Evolutionary conservation across 805 yeast genomes (phyloP).

Genomic region (Candida nonsorbophila): DNA sequence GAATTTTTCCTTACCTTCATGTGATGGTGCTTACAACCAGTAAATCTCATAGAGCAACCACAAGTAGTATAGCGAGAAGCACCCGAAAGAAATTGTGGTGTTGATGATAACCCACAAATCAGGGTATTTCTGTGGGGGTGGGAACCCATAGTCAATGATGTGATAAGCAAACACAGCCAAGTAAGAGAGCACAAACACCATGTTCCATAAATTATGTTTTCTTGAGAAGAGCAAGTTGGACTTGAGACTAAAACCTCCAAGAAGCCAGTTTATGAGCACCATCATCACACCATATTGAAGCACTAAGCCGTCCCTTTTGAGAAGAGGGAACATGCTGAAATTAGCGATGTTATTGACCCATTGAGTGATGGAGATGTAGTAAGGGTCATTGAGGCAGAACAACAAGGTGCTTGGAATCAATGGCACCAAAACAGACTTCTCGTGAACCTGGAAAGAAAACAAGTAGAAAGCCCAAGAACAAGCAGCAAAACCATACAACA

Average conservation of each 20-base stretch:
- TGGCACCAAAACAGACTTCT: constrained; percentile 85
- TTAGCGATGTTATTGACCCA: constrained; percentile 86
- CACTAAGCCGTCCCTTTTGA: constrained; percentile 66
- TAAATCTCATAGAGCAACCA: constrained; percentile 62
- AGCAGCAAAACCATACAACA: constrained; percentile 68
- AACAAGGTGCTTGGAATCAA: constrained; percentile 77
- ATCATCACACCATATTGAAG: constrained; percentile 67
- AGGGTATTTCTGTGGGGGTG: constrained; percentile 62
- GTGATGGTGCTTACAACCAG: constrained; percentile 11
- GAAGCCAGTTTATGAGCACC: constrained; percentile 43
- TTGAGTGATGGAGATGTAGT: constrained; percentile 64
- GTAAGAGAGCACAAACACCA: constrained; percentile 22
- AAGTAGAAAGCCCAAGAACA: constrained; percentile 84
- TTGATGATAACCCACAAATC: constrained; percentile 85
- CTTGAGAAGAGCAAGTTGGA: constrained; percentile 18
- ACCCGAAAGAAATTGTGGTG: constrained; percentile 65
- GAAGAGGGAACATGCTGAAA: constrained; percentile 84
- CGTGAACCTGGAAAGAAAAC: constrained; percentile 95
- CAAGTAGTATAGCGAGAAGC: constrained; percentile 72
- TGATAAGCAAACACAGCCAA: constrained; percentile 48
- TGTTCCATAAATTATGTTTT: constrained; percentile 18
- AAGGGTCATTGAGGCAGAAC: constrained; percentile 48
- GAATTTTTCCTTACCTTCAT: constrained; percentile 37
- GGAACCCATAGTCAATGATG: constrained; percentile 42
- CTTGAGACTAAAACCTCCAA: constrained; percentile 17